Evolutionary conservation across 768 basidiomycete genomes (phyloP).

Genomic region (Psilocybe cyanescens): DNA sequence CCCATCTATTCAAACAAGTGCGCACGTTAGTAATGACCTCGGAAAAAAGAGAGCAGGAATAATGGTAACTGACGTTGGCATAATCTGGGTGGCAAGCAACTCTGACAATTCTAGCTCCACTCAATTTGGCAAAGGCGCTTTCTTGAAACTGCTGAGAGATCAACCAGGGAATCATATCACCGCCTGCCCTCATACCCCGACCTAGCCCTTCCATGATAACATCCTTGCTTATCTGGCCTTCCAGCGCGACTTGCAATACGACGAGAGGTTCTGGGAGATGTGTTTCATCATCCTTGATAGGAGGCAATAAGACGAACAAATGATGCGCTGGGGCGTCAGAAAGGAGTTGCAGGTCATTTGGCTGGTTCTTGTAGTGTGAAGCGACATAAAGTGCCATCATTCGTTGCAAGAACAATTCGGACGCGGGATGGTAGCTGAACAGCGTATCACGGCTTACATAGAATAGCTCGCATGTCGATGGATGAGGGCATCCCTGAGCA

Average conservation of each 20-base stretch:
- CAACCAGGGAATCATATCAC: slow-evolving; percentile 98
- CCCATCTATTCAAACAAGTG: slow-evolving; percentile 73
- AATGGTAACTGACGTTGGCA: slow-evolving; percentile 63
- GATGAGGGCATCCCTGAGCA: slow-evolving; percentile 87
- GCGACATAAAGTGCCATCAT: slow-evolving; percentile 99
- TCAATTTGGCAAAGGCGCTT: slow-evolving; percentile 87
- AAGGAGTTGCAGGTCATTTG: slow-evolving; percentile 97
- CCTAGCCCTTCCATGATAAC: slow-evolving; percentile 86
- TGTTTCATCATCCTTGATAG: slow-evolving; percentile 88
- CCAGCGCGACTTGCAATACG: slow-evolving; percentile 93
- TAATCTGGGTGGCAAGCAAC: slow-evolving; percentile 98
- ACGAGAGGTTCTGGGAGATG: slow-evolving; percentile 93
- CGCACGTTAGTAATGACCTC: neutral
- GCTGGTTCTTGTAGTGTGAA: slow-evolving; percentile 98
- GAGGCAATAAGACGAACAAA: slow-evolving; percentile 93
- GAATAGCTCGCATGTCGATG: slow-evolving; percentile 91
- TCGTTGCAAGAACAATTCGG: slow-evolving; percentile 95
- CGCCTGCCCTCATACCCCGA: slow-evolving; percentile 83
- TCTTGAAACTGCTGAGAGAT: slow-evolving; percentile 96
- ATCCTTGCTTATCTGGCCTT: slow-evolving; percentile 88
- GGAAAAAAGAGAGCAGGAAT: neutral
- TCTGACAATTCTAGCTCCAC: slow-evolving; percentile 89
- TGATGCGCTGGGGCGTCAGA: slow-evolving; percentile 97
- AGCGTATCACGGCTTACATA: slow-evolving; percentile 95
- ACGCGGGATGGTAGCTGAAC: slow-evolving; percentile 96